phyloP scores from a whole-genome alignment of 192 early-diverging fungal genomes.

The Piromyces sp. region DNA sequence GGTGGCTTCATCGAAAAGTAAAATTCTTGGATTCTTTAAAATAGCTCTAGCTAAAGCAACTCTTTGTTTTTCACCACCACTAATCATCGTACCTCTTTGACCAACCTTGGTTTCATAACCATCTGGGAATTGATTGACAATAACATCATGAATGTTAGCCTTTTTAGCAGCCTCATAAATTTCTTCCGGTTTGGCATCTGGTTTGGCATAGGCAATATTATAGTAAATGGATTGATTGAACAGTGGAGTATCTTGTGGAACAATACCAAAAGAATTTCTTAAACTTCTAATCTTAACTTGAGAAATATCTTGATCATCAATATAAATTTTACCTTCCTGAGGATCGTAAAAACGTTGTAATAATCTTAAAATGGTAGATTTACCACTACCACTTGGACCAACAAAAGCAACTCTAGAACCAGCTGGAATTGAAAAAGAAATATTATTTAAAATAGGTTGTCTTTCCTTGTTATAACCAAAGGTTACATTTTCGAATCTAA shows the following conservation, averaged over 20 bases:
- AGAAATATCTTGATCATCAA: conserved; percentile 74
- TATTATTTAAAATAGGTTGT: conserved; percentile 24
- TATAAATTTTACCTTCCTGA: conserved; percentile 48
- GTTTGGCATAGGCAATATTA: conserved; percentile 82
- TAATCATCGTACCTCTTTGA: conserved; percentile 60
- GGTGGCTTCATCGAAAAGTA: conserved; percentile 73
- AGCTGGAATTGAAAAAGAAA: conserved; percentile 66
- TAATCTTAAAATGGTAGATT: conserved; percentile 56
- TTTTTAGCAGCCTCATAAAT: conserved; percentile 50
- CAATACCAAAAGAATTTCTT: conserved; percentile 63
- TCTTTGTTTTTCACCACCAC: conserved; percentile 58
- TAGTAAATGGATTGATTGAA: conserved; percentile 86
- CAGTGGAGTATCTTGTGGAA: conserved; percentile 81
- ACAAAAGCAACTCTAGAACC: conserved; percentile 83
- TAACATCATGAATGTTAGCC: conserved; percentile 61
- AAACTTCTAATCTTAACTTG: conserved; percentile 63
- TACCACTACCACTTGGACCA: conserved; percentile 85
- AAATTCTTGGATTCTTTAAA: conserved; percentile 71
- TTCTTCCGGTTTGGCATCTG: conserved; percentile 39
- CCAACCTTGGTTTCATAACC: conserved; percentile 76
- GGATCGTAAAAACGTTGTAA: conserved; percentile 93
- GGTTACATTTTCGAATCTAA: conserved; percentile 67
- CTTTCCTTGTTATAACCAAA: conserved; percentile 73
- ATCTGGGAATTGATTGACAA: conserved; percentile 48
- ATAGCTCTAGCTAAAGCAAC: conserved; percentile 84